phyloP scores from a whole-genome alignment of 2,329 filamentous ascomycete genomes.

The Neofusicoccum sp. region DNA sequence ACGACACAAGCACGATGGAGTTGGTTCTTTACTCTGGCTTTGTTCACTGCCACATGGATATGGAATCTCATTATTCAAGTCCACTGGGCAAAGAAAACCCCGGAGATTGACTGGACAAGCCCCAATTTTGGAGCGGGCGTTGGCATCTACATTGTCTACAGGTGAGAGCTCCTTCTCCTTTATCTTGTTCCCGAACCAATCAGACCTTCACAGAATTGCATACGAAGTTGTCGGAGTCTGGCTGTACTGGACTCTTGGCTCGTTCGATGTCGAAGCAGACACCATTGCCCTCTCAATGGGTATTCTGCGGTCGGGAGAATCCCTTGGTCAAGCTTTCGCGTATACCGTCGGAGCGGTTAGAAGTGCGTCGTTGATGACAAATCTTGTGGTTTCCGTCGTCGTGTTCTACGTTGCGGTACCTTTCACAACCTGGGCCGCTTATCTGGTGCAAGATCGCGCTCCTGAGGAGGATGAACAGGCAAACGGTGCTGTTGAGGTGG shows the following conservation, averaged over 20 bases:
- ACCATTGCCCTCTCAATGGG: conserved; percentile 52
- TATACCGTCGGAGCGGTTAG: conserved; percentile 50
- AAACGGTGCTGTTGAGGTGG: neutral
- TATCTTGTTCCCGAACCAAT: neutral
- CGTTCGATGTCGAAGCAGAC: conserved; percentile 53
- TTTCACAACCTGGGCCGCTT: conserved; percentile 27
- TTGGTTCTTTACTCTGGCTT: conserved; percentile 41
- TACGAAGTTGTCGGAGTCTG: conserved; percentile 37
- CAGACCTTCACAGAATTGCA: neutral
- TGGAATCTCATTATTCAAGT: conserved; percentile 48
- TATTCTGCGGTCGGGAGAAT: conserved; percentile 50
- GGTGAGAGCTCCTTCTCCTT: conserved; percentile 29
- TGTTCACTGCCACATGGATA: conserved; percentile 48
- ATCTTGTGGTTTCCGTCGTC: conserved; percentile 49
- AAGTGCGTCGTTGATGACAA: conserved; percentile 45
- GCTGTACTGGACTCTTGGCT: conserved; percentile 52
- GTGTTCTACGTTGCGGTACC: conserved; percentile 46
- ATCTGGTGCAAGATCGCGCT: neutral
- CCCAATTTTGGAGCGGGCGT: conserved; percentile 49
- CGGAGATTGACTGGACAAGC: conserved; percentile 47
- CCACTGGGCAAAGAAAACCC: neutral
- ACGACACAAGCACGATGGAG: conserved; percentile 26
- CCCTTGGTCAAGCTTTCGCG: conserved; percentile 47
- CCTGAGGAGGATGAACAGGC: neutral
- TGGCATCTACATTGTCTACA: conserved; percentile 48